Evolutionary conservation across 306 rosid genomes (phyloP).

Genomic region (Ziziphus jujuba): DNA sequence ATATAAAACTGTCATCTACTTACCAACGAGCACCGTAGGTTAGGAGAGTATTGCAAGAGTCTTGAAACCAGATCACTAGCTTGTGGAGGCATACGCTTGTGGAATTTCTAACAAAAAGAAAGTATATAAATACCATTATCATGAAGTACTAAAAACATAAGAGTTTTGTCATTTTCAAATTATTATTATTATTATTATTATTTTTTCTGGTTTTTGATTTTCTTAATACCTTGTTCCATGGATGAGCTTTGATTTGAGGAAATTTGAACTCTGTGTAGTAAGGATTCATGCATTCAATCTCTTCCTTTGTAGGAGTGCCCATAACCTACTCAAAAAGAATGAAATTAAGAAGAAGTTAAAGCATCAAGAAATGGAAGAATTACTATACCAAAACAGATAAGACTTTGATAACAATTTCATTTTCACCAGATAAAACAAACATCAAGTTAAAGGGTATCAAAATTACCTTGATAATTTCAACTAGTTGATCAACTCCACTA

Average conservation of each 20-base stretch:
- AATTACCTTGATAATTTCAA: conserved; percentile 70
- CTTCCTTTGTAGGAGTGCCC: conserved; percentile 74
- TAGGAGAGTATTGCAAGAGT: conserved; percentile 73
- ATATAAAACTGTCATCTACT: conserved; percentile 20
- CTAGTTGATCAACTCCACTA: conserved; percentile 77
- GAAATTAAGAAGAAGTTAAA: background rate
- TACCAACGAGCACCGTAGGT: conserved; percentile 61
- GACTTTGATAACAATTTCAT: too few relatives aligned
- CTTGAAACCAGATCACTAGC: conserved; percentile 72
- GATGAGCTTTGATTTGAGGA: conserved; percentile 62
- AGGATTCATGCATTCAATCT: conserved; percentile 77
- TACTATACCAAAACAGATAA: too few relatives aligned
- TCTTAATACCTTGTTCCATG: conserved; percentile 50
- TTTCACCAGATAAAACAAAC: background rate
- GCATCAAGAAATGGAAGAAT: background rate
- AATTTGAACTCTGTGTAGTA: conserved; percentile 67
- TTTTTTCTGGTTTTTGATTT: background rate
- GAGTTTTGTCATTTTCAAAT: too few relatives aligned
- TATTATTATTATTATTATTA: too few relatives aligned
- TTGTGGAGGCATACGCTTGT: conserved; percentile 68
- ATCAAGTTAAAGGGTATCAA: background rate
- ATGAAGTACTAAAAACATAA: background rate
- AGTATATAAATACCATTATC: background rate
- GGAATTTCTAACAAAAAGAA: conserved; percentile 46
- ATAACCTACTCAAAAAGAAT: conserved; percentile 39